Percentiles rank a stretch among this genome's conserved stretches.
These are phyloP conservation scores for Cutaneotrichosporon sp. DNA, from an alignment of 1,284 basidiomycete species.

Conservation along the genomic window DNA sequence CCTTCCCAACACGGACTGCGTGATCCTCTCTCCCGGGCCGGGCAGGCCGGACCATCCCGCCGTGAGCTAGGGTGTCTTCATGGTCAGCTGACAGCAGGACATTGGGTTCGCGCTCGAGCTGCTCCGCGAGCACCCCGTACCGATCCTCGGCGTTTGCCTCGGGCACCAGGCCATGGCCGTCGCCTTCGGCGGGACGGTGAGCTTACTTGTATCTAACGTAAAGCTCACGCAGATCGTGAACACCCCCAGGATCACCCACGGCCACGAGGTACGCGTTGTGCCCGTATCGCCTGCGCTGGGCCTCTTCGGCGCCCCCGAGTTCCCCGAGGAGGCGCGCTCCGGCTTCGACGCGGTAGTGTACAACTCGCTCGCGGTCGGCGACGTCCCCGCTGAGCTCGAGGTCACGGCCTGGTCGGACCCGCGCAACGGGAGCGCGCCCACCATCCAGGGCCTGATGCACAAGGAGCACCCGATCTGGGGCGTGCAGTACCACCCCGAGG, in stretches of 20 bases:
- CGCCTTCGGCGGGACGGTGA: conserved; percentile 67
- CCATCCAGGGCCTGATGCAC: conserved; percentile 59
- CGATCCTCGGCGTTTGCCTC: conserved; percentile 68
- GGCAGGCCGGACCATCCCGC: conserved; percentile 49
- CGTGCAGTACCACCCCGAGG: conserved; percentile 94
- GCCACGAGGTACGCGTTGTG: conserved; percentile 68
- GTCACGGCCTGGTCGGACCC: conserved; percentile 56
- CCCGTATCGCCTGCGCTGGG: conserved; percentile 35
- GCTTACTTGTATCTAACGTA: conserved; percentile 58
- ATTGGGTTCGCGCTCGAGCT: conserved; percentile 52
- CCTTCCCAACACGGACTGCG: conserved; percentile 51
- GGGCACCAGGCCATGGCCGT: conserved; percentile 87
- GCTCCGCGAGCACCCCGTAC: conserved; percentile 41
- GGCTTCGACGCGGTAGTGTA: conserved; percentile 79
- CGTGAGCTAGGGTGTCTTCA: conserved; percentile 26
- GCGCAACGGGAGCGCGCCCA: conserved; percentile 34
- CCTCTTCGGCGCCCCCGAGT: conserved; percentile 38
- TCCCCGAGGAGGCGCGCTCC: conserved; percentile 29
- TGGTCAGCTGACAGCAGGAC: conserved; percentile 35
- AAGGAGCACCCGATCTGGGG: conserved; percentile 76
- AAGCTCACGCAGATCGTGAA: conserved; percentile 45
- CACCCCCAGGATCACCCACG: conserved; percentile 61
- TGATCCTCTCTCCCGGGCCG: conserved; percentile 55
- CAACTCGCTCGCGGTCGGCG: conserved; percentile 59
- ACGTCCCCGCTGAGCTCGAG: conserved; percentile 54